These are phyloP conservation scores for Vaccinium vitisidaea DNA, from an alignment of 148 eudicot genomes.

Conservation along the genomic window DNA sequence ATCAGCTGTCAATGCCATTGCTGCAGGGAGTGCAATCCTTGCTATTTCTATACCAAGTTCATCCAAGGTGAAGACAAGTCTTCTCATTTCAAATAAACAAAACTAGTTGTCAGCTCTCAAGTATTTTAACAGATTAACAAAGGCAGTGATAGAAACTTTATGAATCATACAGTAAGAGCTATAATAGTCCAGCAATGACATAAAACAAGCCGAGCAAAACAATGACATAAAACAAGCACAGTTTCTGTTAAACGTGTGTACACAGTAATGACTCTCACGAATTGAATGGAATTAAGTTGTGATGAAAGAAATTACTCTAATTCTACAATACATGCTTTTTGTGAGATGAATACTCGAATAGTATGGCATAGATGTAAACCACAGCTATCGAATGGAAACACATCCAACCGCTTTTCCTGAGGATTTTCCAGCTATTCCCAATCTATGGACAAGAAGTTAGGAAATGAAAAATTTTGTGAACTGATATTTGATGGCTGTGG, in stretches of 20 bases:
- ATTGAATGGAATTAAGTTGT: not conserved
- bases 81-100: conserved; percentile 13
- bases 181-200: not conserved
- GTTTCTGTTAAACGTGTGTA: not conserved
- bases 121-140: not conserved
- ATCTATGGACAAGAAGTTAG: not conserved
- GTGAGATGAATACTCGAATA: not conserved
- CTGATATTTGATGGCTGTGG: not conserved
- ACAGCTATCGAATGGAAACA: not conserved
- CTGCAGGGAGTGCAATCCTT: conserved; percentile 80
- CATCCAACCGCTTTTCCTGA: not conserved
- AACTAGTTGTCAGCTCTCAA: not conserved
- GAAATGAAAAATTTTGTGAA: not conserved
- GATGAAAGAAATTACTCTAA: not conserved
- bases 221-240: not conserved
- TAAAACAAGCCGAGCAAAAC: not conserved
- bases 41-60: conserved; percentile 71
- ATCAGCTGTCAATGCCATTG: conserved; percentile 80
- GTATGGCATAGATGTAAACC: not conserved
- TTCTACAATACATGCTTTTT: not conserved
- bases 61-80: conserved; percentile 55
- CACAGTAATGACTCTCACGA: not conserved
- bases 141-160: not conserved
- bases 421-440: not conserved
- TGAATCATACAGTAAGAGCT: not conserved